phyloP scores from a whole-genome alignment of 2,329 filamentous ascomycete species.

The Pseudocercospora musae region DNA sequence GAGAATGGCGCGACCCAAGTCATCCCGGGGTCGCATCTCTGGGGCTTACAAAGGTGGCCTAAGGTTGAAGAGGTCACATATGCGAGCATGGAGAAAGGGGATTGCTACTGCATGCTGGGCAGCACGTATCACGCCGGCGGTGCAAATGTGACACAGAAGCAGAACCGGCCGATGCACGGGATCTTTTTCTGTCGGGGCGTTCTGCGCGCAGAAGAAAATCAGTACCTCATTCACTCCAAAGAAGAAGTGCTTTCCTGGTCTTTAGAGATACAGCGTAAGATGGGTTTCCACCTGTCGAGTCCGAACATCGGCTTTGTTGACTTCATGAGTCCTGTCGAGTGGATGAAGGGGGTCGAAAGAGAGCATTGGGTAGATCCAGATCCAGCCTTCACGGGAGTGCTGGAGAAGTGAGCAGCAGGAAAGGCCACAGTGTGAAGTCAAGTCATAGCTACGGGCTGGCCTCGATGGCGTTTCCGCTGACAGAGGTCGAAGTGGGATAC shows the following conservation, averaged over 20 bases:
- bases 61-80: constrained; percentile 1
- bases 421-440: no score
- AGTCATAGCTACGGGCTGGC: neutral
- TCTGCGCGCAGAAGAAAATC: neutral
- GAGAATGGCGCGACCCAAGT: constrained; percentile 4
- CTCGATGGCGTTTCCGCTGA: no score
- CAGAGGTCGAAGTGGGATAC: no score
- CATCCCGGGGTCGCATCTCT: neutral
- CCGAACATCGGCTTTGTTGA: constrained; percentile 4
- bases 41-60: neutral
- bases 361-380: constrained; percentile 4
- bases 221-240: neutral
- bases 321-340: constrained; percentile 5
- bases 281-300: neutral
- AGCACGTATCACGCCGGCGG: constrained; percentile 1
- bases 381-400: neutral
- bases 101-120: neutral
- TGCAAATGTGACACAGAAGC: neutral
- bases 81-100: constrained; percentile 1
- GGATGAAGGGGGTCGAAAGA: neutral
- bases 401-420: neutral
- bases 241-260: constrained; percentile 1
- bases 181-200: neutral
- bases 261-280: neutral
- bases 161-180: constrained; percentile 1